phyloP scores from a whole-genome alignment of 1,284 basidiomycete species.

The Rhizoctonia solani region DNA sequence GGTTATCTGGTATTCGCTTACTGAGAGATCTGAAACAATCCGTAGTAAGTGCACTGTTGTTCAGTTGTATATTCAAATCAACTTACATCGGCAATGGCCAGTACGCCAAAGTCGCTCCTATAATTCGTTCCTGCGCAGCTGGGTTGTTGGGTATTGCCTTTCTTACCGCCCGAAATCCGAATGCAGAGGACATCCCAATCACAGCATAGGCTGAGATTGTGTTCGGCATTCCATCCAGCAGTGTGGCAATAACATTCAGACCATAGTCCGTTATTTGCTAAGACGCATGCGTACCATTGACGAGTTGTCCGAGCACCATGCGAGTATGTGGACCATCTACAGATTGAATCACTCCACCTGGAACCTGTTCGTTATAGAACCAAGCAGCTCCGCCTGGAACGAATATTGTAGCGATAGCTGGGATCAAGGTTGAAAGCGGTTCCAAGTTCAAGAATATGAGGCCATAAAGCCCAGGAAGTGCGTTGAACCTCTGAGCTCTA shows the following conservation, averaged over 20 bases:
- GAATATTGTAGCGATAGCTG: slow-evolving; percentile 18
- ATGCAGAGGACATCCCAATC: slow-evolving; percentile 64
- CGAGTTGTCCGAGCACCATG: slow-evolving; percentile 75
- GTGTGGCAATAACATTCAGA: no score
- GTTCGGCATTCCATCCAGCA: no score
- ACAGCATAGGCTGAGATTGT: slow-evolving; percentile 64
- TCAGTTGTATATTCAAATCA: slow-evolving; percentile 35
- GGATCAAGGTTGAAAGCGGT: slow-evolving; percentile 30
- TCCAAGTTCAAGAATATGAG: slow-evolving; percentile 25
- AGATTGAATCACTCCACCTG: slow-evolving; percentile 47
- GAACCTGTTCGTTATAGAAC: slow-evolving; percentile 73
- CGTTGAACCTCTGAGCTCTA: slow-evolving; percentile 4
- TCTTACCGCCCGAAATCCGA: slow-evolving; percentile 70
- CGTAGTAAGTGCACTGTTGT: slow-evolving; percentile 41
- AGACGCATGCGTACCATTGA: slow-evolving; percentile 57
- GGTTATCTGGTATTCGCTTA: neutral
- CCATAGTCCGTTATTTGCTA: no score
- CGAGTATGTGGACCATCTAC: slow-evolving; percentile 54
- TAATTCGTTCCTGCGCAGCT: slow-evolving; percentile 67
- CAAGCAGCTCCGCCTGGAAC: slow-evolving; percentile 63
- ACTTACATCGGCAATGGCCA: slow-evolving; percentile 74
- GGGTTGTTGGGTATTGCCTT: slow-evolving; percentile 64
- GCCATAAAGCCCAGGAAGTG: slow-evolving; percentile 29
- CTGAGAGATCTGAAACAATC: neutral
- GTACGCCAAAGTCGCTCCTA: slow-evolving; percentile 66